These are phyloP conservation scores for Rubus parviflorus DNA, from an alignment of 306 rosid genomes.

Conservation along the genomic window DNA sequence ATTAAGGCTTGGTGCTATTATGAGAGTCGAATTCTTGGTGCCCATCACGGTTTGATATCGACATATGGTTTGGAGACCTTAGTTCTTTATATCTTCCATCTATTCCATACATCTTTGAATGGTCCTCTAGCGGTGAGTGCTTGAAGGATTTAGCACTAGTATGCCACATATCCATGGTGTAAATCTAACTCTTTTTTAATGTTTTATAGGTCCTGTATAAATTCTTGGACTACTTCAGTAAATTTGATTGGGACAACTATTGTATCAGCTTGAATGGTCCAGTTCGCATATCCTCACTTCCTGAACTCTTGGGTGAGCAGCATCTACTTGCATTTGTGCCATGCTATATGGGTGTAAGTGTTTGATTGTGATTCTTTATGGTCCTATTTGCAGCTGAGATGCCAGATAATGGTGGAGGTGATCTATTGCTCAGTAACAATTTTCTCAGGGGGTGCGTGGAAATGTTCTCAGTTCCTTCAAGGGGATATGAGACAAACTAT, in stretches of 20 bases:
- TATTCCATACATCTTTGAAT: conserved; percentile 66
- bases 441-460: conserved; percentile 73
- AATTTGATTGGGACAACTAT: conserved; percentile 92
- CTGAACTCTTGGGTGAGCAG: conserved; percentile 65
- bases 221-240: conserved; percentile 92
- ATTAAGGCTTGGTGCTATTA: conserved; percentile 98
- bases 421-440: conserved; percentile 61
- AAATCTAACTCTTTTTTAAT: conserved; percentile 12
- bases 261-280: conserved; percentile 93
- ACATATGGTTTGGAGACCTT: conserved; percentile 94
- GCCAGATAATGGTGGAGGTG: conserved; percentile 68
- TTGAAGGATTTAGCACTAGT: conserved; percentile 12
- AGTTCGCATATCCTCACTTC: conserved; percentile 69
- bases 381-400: conserved; percentile 55
- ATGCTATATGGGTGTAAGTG: conserved; percentile 6
- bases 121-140: conserved; percentile 91
- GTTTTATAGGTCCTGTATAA: conserved; percentile 69
- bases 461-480: conserved; percentile 72
- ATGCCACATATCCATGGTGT: background rate
- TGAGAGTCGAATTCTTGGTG: conserved; percentile 93
- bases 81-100: conserved; percentile 84
- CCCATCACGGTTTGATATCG: conserved; percentile 90
- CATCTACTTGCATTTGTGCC: conserved; percentile 22
- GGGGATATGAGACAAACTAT: conserved; percentile 54
- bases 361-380: conserved; percentile 3